Evolutionary conservation across 768 basidiomycete genomes (phyloP).

Genomic region (Omphalotus guepiniiformis): DNA sequence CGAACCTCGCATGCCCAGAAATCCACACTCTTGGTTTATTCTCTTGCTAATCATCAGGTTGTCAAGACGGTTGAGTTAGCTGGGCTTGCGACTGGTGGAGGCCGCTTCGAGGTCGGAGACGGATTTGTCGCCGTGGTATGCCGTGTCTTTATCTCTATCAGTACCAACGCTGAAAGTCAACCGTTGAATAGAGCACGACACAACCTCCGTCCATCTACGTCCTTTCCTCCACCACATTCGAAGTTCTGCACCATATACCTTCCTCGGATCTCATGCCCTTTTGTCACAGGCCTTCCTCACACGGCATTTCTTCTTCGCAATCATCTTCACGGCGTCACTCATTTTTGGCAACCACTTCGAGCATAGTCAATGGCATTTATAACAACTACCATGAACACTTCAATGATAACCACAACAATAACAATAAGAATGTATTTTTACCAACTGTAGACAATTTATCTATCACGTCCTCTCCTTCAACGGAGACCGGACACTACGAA

Average conservation of each 20-base stretch:
- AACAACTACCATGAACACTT: conserved; percentile 12
- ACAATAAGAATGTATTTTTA: conserved; percentile 33
- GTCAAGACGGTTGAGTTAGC: conserved; percentile 37
- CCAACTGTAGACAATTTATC: conserved; percentile 9
- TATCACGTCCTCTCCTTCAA: background rate
- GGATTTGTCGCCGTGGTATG: conserved; percentile 58
- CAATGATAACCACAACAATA: conserved; percentile 15
- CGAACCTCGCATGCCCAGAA: background rate
- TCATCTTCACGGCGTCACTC: conserved; percentile 9
- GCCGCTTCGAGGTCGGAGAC: conserved; percentile 39
- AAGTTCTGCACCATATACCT: conserved; percentile 45
- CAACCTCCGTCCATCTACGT: conserved; percentile 52
- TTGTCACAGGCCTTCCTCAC: conserved; percentile 27
- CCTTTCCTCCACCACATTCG: conserved; percentile 51
- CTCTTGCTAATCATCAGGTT: conserved; percentile 1
- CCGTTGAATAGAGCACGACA: conserved; percentile 62
- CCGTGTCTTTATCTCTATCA: conserved; percentile 10
- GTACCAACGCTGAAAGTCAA: background rate
- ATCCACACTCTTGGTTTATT: conserved; percentile 2
- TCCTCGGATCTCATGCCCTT: conserved; percentile 43
- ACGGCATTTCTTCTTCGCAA: conserved; percentile 9
- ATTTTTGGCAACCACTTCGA: conserved; percentile 9
- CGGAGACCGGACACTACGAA: background rate
- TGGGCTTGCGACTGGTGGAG: conserved; percentile 28
- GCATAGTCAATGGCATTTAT: conserved; percentile 13